phyloP scores from a whole-genome alignment of 768 basidiomycete species.

The Lactarius trivialis region DNA sequence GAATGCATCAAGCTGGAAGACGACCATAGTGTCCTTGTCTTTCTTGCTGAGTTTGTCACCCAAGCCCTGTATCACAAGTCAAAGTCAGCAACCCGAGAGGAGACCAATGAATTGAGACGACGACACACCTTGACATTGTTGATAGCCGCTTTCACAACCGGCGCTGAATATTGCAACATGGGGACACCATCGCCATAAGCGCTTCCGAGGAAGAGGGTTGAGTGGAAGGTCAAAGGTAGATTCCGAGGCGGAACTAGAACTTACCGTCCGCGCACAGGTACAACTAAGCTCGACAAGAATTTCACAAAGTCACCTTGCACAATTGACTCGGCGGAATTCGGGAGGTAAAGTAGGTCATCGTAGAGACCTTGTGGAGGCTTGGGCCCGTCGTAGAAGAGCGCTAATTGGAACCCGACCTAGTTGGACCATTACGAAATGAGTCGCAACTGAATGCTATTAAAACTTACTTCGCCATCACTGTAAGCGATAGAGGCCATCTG shows the following conservation, averaged over 20 bases:
- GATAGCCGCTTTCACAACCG: constrained; percentile 32
- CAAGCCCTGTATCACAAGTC: constrained; percentile 36
- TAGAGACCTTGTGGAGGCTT: constrained; percentile 43
- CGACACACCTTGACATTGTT: constrained; percentile 37
- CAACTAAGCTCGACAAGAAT: background rate
- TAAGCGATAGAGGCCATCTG: background rate
- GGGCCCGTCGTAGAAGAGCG: constrained; percentile 57
- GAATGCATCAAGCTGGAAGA: constrained; percentile 30
- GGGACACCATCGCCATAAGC: background rate
- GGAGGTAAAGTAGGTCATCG: constrained; percentile 45
- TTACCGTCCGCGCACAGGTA: background rate
- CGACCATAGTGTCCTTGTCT: constrained; percentile 35
- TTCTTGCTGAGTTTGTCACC: constrained; percentile 30
- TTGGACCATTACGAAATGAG: constrained; percentile 27
- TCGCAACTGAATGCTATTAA: background rate
- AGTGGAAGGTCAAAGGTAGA: background rate
- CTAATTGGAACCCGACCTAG: constrained; percentile 41
- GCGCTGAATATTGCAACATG: background rate
- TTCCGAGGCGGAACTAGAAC: too few species aligned
- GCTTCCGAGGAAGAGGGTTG: background rate
- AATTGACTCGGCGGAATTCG: constrained; percentile 17
- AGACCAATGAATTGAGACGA: background rate
- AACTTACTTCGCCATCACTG: constrained; percentile 10
- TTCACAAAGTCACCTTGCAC: constrained; percentile 36
- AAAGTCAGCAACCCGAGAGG: background rate